Evolutionary conservation across 2,329 filamentous ascomycete species (phyloP).

Genomic region (Botrytis cinerea): DNA sequence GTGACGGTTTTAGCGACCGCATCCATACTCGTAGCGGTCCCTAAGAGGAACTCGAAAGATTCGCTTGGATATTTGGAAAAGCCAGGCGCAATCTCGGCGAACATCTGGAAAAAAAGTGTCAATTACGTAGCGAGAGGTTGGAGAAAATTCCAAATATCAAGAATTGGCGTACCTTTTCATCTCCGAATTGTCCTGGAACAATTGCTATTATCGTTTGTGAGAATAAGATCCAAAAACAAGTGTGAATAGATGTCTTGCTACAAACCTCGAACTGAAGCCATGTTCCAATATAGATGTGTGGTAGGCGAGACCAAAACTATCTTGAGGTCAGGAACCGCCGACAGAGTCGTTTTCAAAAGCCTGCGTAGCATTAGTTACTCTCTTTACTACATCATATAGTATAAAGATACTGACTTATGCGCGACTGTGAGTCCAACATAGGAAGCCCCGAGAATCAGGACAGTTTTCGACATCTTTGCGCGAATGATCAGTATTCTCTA

Average conservation of each 20-base stretch:
- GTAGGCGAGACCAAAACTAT: slow-evolving; percentile 56
- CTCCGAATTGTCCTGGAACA: slow-evolving; percentile 47
- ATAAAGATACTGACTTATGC: slow-evolving; percentile 46
- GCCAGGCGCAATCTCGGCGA: slow-evolving; percentile 45
- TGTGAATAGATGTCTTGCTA: not conserved
- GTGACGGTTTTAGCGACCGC: slow-evolving; percentile 47
- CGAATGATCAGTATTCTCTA: not conserved
- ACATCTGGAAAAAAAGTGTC: slow-evolving; percentile 34
- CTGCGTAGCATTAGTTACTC: slow-evolving; percentile 23
- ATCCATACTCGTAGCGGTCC: slow-evolving; percentile 50
- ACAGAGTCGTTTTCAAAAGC: slow-evolving; percentile 49
- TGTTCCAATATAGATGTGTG: slow-evolving; percentile 53
- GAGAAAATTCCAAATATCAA: no score
- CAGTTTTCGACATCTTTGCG: slow-evolving; percentile 39
- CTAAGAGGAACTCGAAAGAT: slow-evolving; percentile 56
- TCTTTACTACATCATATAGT: not conserved
- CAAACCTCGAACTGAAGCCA: slow-evolving; percentile 50
- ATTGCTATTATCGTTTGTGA: slow-evolving; percentile 35
- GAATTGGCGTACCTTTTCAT: slow-evolving; percentile 42
- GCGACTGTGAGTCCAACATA: slow-evolving; percentile 54
- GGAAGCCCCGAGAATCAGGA: slow-evolving; percentile 57
- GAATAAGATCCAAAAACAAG: not conserved
- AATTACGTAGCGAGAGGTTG: not conserved
- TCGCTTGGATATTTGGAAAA: slow-evolving; percentile 52
- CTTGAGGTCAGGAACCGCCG: slow-evolving; percentile 48